These are phyloP conservation scores for Rhexocercosporidium sp. DNA, from an alignment of 2,329 filamentous ascomycete genomes.

Conservation along the genomic window DNA sequence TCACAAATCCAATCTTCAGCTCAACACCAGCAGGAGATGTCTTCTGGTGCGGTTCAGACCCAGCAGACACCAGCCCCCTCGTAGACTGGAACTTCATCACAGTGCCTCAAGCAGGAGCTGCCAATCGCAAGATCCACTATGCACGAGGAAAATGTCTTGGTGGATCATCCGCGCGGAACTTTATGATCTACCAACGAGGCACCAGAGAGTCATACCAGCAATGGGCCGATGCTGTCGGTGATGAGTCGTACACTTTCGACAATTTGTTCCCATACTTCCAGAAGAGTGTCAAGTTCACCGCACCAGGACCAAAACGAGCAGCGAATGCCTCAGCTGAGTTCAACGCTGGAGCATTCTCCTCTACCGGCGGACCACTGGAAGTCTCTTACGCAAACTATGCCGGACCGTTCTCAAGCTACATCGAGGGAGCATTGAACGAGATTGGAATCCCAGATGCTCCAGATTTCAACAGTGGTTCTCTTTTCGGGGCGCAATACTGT, in stretches of 20 bases:
- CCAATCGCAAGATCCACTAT: constrained; percentile 25
- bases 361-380: constrained; percentile 45
- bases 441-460: constrained; percentile 45
- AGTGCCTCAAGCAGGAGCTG: constrained; percentile 24
- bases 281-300: constrained; percentile 38
- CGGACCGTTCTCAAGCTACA: constrained; percentile 39
- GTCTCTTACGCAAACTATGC: constrained; percentile 49
- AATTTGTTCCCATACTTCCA: constrained; percentile 53
- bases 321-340: constrained; percentile 41
- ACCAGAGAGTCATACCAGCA: constrained; percentile 42
- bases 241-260: constrained; percentile 52
- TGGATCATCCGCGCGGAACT: constrained; percentile 45
- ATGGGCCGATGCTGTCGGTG: constrained; percentile 49
- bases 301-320: constrained; percentile 38
- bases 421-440: constrained; percentile 46
- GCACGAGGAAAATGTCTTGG: constrained; percentile 45
- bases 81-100: constrained; percentile 24
- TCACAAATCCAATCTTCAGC: constrained; percentile 15
- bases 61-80: constrained; percentile 11
- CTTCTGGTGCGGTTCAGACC: constrained; percentile 2
- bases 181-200: constrained; percentile 35
- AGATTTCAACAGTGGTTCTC: constrained; percentile 49
- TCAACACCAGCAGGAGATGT: constrained; percentile 12
- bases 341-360: constrained; percentile 40
- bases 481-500: constrained; percentile 47